Base-by-base conservation (phyloP, 2,329 filamentous ascomycete species). In the Fusarium albidum region DNA sequence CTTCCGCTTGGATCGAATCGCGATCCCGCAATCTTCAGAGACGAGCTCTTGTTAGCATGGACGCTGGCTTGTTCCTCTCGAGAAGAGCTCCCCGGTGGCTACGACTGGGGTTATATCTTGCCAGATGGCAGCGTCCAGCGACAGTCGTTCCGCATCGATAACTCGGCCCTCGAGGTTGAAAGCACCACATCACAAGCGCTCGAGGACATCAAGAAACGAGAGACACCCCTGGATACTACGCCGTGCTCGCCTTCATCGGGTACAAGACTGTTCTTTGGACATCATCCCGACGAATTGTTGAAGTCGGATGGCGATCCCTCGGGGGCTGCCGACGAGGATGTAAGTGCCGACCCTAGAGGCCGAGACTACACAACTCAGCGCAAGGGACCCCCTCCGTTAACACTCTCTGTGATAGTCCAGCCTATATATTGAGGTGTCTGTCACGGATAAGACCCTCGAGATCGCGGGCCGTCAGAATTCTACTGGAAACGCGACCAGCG, bases 31-130 rank as follows among this genome's bases (percentile, higher is more conserved):
- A 37, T 44, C 29, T 52, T 58, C 18, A 42, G 45, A 38, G 35
- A 58, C 41, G 43, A 60, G 17, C 37, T 55, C 7, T 38, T 60
- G 25, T 47, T 52, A n/a, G 50, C 54, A 32, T 58, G 54, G 51
- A 48, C 45, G n/a, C 33, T 55, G 21, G 41, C 47, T 34, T 57
- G 50, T 42, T 52, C 57, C 25, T 29, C 40, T 11, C 34, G 47
- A 12, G 11, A 42, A 11, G 49, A 53, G 18, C 44, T 51, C n/a
- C 39, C 42, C 6, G 21, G 27, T 18, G 48, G 26, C 14, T 52
- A 45, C 29, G 54, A 60, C 14, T 52, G 57, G 54, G 54, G 49
- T 11, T 55, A 52, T 25, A 55, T 60, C 15, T 54, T 60, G 15
- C 43, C 49, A 21, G 54, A 57, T 33, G 54, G 54, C 18, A 55